phyloP scores from a whole-genome alignment of 768 basidiomycete species.

The Harrya chromipes region DNA sequence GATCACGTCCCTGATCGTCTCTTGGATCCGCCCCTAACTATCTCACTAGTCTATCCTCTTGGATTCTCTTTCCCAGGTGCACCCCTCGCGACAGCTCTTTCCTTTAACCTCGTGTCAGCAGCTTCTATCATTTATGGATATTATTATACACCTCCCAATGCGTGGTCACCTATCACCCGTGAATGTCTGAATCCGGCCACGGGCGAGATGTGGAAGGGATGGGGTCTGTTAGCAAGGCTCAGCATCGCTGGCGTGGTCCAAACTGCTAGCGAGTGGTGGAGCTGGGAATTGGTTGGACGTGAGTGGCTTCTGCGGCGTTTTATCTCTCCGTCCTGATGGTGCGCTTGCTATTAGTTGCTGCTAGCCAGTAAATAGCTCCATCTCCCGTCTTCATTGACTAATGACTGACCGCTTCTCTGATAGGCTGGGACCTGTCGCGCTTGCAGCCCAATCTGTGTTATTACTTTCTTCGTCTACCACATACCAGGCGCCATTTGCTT shows the following conservation, averaged over 20 bases:
- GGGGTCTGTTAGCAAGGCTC: constrained; percentile 68
- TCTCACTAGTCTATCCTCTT: constrained; percentile 41
- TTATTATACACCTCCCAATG: constrained; percentile 59
- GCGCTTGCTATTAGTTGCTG: constrained; percentile 39
- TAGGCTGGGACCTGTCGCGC: constrained; percentile 72
- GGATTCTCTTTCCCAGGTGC: constrained; percentile 90
- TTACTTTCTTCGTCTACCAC: constrained; percentile 71
- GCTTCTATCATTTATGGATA: constrained; percentile 63
- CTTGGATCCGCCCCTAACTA: neutral
- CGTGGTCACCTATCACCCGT: constrained; percentile 58
- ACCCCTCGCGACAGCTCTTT: constrained; percentile 84
- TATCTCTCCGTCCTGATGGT: neutral
- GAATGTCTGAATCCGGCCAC: constrained; percentile 46
- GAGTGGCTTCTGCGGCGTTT: constrained; percentile 4
- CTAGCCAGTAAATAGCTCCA: constrained; percentile 42
- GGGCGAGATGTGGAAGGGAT: constrained; percentile 58
- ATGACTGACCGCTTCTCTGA: constrained; percentile 7
- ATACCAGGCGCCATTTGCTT: constrained; percentile 80
- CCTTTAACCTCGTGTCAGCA: constrained; percentile 79
- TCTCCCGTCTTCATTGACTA: neutral
- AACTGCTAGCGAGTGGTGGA: constrained; percentile 94
- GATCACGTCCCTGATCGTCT: neutral
- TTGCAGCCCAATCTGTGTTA: constrained; percentile 89
- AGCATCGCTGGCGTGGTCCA: constrained; percentile 82
- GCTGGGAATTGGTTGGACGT: constrained; percentile 81